Conservation (phyloP, 2,329 filamentous ascomycete genomes). For the Saccharata proteae region DNA sequence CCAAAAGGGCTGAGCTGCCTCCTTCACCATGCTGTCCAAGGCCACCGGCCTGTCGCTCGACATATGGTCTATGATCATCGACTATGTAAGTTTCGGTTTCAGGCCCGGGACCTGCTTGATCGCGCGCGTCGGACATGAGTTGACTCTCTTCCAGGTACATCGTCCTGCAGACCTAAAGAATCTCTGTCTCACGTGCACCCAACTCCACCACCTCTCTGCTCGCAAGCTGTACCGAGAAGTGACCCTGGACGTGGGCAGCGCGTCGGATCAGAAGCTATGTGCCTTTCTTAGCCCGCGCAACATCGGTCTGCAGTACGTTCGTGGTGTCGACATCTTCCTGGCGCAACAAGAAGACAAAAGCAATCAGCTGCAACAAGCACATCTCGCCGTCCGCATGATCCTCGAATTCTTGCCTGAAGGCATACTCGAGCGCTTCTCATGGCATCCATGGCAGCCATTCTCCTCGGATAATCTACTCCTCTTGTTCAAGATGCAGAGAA, state of each 20-base stretch:
- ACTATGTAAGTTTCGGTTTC: slow-evolving; percentile 6
- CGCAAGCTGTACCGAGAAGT: slow-evolving; percentile 35
- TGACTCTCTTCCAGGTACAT: slow-evolving; percentile 21
- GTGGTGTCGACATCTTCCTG: slow-evolving; percentile 35
- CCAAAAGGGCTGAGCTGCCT: not conserved
- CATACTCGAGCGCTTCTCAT: slow-evolving; percentile 37
- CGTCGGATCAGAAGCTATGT: slow-evolving; percentile 31
- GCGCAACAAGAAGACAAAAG: slow-evolving; percentile 32
- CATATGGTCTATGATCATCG: slow-evolving; percentile 12
- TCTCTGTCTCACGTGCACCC: slow-evolving; percentile 34
- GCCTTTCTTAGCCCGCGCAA: slow-evolving; percentile 36
- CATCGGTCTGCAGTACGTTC: slow-evolving; percentile 34
- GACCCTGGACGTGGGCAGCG: slow-evolving; percentile 33
- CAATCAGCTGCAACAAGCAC: slow-evolving; percentile 32
- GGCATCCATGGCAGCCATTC: slow-evolving; percentile 38
- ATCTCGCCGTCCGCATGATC: slow-evolving; percentile 37
- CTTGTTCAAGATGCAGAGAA: slow-evolving; percentile 36
- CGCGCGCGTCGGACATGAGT: slow-evolving; percentile 10
- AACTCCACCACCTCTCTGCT: slow-evolving; percentile 34
- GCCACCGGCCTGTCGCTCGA: slow-evolving; percentile 26
- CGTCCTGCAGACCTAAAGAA: slow-evolving; percentile 36
- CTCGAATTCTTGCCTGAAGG: slow-evolving; percentile 37
- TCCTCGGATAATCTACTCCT: slow-evolving; percentile 35
- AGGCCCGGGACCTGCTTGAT: slow-evolving; percentile 8
- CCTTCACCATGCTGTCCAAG: slow-evolving; percentile 18